A percentile compares a stretch with the other conserved stretches of the same genome.
phyloP scores from a whole-genome alignment of 2,329 filamentous ascomycete genomes.

The Penicillium griseofulvum region DNA sequence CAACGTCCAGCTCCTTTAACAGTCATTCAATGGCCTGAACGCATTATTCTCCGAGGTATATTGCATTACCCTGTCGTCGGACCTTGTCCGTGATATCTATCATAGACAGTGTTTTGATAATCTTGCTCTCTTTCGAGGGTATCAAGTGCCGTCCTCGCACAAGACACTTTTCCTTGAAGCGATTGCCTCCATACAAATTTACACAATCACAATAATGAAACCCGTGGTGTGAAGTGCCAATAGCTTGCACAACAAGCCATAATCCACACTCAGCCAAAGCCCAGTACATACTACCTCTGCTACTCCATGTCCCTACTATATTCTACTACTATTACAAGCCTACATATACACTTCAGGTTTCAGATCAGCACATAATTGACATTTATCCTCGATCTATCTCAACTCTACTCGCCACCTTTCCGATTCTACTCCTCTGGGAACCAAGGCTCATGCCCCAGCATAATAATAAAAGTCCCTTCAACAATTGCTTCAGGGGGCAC shows the following conservation, averaged over 20 bases:
- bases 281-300: background rate
- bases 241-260: background rate
- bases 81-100: constrained; percentile 2
- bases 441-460: background rate
- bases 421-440: background rate
- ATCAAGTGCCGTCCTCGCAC: background rate
- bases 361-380: background rate
- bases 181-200: too few relatives aligned
- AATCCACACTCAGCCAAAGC: background rate
- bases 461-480: background rate
- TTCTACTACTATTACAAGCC: background rate
- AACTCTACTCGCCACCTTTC: too few relatives aligned
- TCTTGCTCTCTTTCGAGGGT: background rate
- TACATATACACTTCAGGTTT: background rate
- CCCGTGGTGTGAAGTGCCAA: constrained; percentile 21
- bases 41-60: constrained; percentile 2
- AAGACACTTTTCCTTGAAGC: too few relatives aligned
- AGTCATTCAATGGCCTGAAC: too few relatives aligned
- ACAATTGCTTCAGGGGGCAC: background rate
- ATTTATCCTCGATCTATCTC: background rate
- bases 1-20: too few relatives aligned
- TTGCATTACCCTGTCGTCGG: background rate
- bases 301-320: background rate
- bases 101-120: background rate
- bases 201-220: constrained; percentile 48